Base-by-base conservation (phyloP, 768 basidiomycete genomes). In the Kwoniella sp. region DNA sequence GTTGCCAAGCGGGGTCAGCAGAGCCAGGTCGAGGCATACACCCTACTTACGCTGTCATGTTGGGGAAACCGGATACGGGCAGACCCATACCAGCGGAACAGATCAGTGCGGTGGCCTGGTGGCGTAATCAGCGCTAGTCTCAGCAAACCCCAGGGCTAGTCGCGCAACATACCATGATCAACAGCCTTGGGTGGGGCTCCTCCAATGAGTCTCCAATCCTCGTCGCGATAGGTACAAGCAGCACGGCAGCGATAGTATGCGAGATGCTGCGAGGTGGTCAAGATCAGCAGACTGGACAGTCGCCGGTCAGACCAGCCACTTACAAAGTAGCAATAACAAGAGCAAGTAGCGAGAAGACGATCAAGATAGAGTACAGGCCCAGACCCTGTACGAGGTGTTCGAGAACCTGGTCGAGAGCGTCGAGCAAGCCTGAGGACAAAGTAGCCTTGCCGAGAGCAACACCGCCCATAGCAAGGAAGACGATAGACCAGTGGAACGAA, bases 21-120 rank as follows among this genome's bases (percentile, higher is more conserved):
- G 8, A 17, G 3, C 20, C 22, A 23, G 11, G 26, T 17, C 20
- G 25, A 46, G 8, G 32, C 28, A 23, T 14, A 28, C 6, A 14
- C 17, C n/a, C 15, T 2, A 62, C 69, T 69, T 52, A 92, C 91
- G 90, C 89, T 42, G 89, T 91, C 76, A 95, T 89, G 73, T 96
- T 95, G 0, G 93, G 93, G 79, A 98, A 99, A n/a, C 95, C 95
- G 56, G 89, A 91, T 32, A 98, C 91, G 2, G 93, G 92, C 81
- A 98, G 88, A 10, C 89, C 93, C 95, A 99, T 99, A 1, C 93
- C 95, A 5, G 89, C 79, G 3, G 89, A 92, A 70, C 93, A 96
- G 44, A 95, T 86, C 55, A 96, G 78, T 12, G 82, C 90, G 28
- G 91, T 95, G 1, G 69, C 72, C 62, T 70, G 32, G 12, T 22